These are phyloP conservation scores for Linaria vulgaris DNA, from an alignment of 257 asterid species.

Conservation along the genomic window DNA sequence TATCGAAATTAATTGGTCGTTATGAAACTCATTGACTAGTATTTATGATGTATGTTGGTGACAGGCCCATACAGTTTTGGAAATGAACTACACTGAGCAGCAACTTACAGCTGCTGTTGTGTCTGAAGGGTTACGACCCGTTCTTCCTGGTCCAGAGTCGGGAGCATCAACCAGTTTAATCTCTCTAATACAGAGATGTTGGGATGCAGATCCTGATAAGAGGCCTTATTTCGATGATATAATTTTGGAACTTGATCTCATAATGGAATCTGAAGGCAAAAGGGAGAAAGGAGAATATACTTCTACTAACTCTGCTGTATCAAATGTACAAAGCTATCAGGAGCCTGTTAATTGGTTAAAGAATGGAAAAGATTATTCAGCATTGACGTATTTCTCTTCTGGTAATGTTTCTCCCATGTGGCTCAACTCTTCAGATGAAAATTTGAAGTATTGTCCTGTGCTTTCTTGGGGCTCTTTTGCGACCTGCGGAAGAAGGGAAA, in stretches of 20 bases:
- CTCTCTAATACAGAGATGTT: slow-evolving; percentile 73
- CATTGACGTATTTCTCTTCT: slow-evolving; percentile 36
- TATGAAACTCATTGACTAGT: slow-evolving; percentile 5
- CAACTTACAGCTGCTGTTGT: slow-evolving; percentile 87
- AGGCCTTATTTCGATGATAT: slow-evolving; percentile 74
- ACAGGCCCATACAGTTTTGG: slow-evolving; percentile 96
- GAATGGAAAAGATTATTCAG: slow-evolving; percentile 54
- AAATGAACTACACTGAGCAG: slow-evolving; percentile 94
- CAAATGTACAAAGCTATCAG: slow-evolving; percentile 42
- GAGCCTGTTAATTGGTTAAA: slow-evolving; percentile 74
- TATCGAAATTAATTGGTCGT: slow-evolving; percentile 6
- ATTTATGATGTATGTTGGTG: slow-evolving; percentile 24
- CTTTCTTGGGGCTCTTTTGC: slow-evolving; percentile 90
- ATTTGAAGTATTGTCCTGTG: slow-evolving; percentile 54
- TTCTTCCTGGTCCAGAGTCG: slow-evolving; percentile 58
- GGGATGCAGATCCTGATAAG: slow-evolving; percentile 69
- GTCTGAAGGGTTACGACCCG: slow-evolving; percentile 80
- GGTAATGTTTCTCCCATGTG: slow-evolving; percentile 34
- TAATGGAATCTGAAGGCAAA: slow-evolving; percentile 35
- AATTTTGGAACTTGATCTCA: slow-evolving; percentile 56
- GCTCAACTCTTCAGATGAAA: slow-evolving; percentile 43
- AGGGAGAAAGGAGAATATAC: slow-evolving; percentile 29
- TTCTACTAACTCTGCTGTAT: slow-evolving; percentile 21
- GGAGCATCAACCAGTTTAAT: slow-evolving; percentile 51
- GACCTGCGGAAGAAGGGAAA: slow-evolving; percentile 92